These are phyloP conservation scores for Saccharomycodes ludwigii DNA, from an alignment of 805 yeast species.

Conservation along the genomic window DNA sequence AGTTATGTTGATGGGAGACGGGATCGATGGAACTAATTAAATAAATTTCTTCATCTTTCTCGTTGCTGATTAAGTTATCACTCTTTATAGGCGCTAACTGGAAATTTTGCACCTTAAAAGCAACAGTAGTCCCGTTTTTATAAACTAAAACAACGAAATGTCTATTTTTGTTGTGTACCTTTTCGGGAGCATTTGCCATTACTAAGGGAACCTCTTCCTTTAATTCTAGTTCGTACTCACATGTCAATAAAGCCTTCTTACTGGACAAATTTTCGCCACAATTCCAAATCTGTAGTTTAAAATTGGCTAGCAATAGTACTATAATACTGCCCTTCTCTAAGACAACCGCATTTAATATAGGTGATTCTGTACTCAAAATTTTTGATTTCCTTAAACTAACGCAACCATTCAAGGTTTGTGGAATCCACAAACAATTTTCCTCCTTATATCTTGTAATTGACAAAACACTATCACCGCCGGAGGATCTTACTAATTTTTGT, in stretches of 20 bases:
- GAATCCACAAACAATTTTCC: constrained; percentile 51
- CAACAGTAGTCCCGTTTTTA: constrained; percentile 18
- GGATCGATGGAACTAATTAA: constrained; percentile 56
- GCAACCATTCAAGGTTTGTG: constrained; percentile 24
- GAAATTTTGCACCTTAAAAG: constrained; percentile 28
- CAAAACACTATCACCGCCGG: constrained; percentile 48
- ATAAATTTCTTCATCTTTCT: constrained; percentile 26
- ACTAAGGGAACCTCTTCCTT: constrained; percentile 11
- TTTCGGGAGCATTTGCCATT: constrained; percentile 27
- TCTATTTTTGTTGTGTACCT: constrained; percentile 18
- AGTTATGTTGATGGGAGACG: constrained; percentile 29
- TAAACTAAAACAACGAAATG: constrained; percentile 43
- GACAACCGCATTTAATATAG: constrained; percentile 36
- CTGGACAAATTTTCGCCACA: constrained; percentile 26
- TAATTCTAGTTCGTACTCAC: constrained; percentile 8
- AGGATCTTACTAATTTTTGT: constrained; percentile 49
- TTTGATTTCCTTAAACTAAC: constrained; percentile 29
- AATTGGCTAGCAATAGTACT: constrained; percentile 30
- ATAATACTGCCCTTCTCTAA: constrained; percentile 35
- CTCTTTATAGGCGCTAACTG: constrained; percentile 15
- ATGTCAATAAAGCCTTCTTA: constrained; percentile 10
- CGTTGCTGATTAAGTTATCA: constrained; percentile 10
- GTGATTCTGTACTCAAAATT: constrained; percentile 30
- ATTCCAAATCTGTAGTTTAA: constrained; percentile 47
- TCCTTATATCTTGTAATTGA: constrained; percentile 46